phyloP scores from a whole-genome alignment of 2,329 filamentous ascomycete genomes.

The Didymella glomerata region DNA sequence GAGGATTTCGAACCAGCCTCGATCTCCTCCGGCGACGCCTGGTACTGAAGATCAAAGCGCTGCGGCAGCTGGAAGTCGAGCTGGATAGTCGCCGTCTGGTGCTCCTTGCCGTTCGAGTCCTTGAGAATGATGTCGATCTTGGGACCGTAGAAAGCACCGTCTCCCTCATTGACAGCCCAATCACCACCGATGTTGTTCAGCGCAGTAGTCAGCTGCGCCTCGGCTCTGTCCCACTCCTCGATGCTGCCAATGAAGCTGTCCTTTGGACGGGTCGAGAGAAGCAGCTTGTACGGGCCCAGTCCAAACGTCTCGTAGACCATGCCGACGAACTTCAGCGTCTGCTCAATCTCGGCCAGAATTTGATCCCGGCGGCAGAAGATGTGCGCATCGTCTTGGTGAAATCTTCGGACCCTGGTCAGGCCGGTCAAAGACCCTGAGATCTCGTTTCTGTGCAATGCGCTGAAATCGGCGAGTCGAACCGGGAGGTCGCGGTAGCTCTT shows the following conservation, averaged over 20 bases:
- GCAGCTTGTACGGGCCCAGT: conserved; percentile 76
- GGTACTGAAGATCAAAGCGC: conserved; percentile 79
- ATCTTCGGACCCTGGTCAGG: conserved; percentile 82
- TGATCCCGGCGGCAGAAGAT: conserved; percentile 86
- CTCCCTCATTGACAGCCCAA: conserved; percentile 80
- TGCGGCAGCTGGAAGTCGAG: conserved; percentile 89
- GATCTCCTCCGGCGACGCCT: conserved; percentile 70
- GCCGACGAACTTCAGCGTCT: conserved; percentile 77
- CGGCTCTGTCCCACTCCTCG: conserved; percentile 74
- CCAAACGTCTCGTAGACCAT: conserved; percentile 75
- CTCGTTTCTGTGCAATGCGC: conserved; percentile 86
- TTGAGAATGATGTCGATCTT: conserved; percentile 88
- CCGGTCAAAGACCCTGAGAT: conserved; percentile 82
- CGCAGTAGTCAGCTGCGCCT: conserved; percentile 70
- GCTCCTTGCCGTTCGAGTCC: conserved; percentile 80
- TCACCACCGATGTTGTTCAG: conserved; percentile 69
- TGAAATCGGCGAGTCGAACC: conserved; percentile 86
- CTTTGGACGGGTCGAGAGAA: conserved; percentile 79
- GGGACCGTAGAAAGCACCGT: conserved; percentile 89
- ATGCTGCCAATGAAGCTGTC: conserved; percentile 79
- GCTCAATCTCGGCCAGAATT: conserved; percentile 76
- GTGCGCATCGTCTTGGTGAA: conserved; percentile 91
- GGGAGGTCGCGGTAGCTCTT: conserved; percentile 83
- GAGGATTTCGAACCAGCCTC: conserved; percentile 62
- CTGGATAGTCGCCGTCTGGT: conserved; percentile 89